Conservation (phyloP, 1,139 yeast species). For the Schwanniomyces etchellsii region DNA sequence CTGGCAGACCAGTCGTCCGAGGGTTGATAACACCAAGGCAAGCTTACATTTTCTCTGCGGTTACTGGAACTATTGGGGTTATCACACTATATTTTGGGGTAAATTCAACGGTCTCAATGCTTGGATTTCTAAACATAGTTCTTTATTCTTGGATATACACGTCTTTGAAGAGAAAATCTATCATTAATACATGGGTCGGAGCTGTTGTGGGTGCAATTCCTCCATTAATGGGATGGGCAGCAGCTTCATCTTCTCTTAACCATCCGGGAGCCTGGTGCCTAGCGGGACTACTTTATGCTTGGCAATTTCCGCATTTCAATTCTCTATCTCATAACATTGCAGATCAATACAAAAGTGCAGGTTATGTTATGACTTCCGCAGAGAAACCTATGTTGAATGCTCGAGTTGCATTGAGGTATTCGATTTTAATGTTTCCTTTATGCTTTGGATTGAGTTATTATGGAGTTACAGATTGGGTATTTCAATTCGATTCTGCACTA, state of each 20-base stretch:
- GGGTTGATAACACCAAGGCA: conserved; percentile 71
- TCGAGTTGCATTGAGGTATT: conserved; percentile 85
- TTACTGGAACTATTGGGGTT: conserved; percentile 68
- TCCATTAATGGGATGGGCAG: conserved; percentile 99
- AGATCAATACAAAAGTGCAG: conserved; percentile 84
- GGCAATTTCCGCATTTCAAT: conserved; percentile 99
- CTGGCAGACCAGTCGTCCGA: conserved; percentile 84
- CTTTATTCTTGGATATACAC: conserved; percentile 90
- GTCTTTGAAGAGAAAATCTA: conserved; percentile 77
- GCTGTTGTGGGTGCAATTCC: conserved; percentile 98
- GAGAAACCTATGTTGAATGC: conserved; percentile 90
- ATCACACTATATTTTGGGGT: conserved; percentile 71
- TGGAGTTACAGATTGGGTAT: conserved; percentile 78
- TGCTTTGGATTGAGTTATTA: conserved; percentile 79
- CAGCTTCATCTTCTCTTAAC: conserved; percentile 74
- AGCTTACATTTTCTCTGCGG: conserved; percentile 75
- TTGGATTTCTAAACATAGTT: conserved; percentile 74
- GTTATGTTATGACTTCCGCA: conserved; percentile 94
- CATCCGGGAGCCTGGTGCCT: conserved; percentile 96
- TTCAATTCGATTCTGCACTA: conserved; percentile 71
- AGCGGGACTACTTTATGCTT: conserved; percentile 84
- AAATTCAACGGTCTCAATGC: conserved; percentile 72
- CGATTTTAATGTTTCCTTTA: conserved; percentile 85
- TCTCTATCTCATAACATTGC: conserved; percentile 84
- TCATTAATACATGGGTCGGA: conserved; percentile 96